A percentile compares a stretch with the other conserved stretches of the same genome.
These are phyloP conservation scores for Scleromitrula shiraiana DNA, from an alignment of 2,329 filamentous ascomycete genomes.

Conservation along the genomic window DNA sequence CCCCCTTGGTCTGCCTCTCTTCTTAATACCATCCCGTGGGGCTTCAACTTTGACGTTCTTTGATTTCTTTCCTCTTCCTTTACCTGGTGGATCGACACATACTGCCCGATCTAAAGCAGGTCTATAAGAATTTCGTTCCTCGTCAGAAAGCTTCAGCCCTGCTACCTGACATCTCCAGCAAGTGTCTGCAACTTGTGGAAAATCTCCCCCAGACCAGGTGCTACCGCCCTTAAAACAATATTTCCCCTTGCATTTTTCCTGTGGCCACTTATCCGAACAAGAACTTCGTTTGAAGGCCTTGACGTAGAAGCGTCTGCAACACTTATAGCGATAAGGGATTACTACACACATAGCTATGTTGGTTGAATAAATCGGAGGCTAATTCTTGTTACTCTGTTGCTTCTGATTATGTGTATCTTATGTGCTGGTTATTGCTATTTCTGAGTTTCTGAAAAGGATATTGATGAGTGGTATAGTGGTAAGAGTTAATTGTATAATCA, in stretches of 20 bases:
- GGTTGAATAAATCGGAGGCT: too few species aligned
- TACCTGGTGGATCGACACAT: neutral
- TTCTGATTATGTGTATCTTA: too few species aligned
- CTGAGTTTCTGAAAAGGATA: neutral
- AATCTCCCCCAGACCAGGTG: too few species aligned
- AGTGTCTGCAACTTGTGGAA: conserved; percentile 4
- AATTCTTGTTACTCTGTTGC: too few species aligned
- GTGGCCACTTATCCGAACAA: too few species aligned
- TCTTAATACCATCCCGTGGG: too few species aligned
- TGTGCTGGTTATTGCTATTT: neutral
- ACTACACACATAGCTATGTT: too few species aligned
- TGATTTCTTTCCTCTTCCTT: neutral
- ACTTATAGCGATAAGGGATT: too few species aligned
- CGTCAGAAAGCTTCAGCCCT: neutral
- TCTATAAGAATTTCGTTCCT: conserved; percentile 16
- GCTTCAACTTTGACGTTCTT: neutral
- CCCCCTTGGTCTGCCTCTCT: conserved; percentile 3
- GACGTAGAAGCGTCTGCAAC: too few species aligned
- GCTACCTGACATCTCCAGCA: conserved; percentile 25
- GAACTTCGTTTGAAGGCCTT: too few species aligned
- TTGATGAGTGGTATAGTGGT: neutral
- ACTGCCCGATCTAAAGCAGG: conserved; percentile 18
- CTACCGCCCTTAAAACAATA: too few species aligned
- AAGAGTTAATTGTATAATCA: neutral
- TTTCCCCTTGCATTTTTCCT: conserved; percentile 22